Percentiles rank a stretch among this genome's conserved stretches.
Evolutionary conservation across 202 grass and related monocot genomes (phyloP).

Genomic region (Setaria viridis): DNA sequence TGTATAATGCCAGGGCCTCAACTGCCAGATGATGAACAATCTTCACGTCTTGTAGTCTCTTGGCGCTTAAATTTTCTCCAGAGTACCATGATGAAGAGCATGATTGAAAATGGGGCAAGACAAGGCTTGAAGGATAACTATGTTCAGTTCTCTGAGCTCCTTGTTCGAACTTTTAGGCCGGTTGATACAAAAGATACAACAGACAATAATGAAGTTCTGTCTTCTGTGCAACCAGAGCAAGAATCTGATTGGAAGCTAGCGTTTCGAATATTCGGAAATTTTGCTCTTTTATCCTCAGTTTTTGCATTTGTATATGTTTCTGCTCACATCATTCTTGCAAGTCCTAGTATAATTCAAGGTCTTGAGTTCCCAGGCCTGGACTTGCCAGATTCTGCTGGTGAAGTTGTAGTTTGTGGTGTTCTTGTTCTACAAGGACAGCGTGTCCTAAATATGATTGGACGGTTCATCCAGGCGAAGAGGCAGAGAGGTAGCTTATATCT

Average conservation of each 20-base stretch:
- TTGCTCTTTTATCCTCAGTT: constrained; percentile 71
- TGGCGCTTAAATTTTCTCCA: constrained; percentile 89
- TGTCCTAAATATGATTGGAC: constrained; percentile 78
- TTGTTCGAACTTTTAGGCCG: constrained; percentile 63
- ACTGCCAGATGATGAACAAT: constrained; percentile 59
- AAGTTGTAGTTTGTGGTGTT: constrained; percentile 87
- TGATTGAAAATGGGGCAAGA: constrained; percentile 89
- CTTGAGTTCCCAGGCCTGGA: constrained; percentile 93
- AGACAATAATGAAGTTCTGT: constrained; percentile 61
- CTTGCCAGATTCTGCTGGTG: constrained; percentile 88
- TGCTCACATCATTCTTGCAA: constrained; percentile 76
- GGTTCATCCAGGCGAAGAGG: constrained; percentile 81
- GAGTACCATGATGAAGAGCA: constrained; percentile 98
- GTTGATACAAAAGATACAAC: constrained; percentile 70
- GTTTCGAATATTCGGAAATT: constrained; percentile 85
- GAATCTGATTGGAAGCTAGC: constrained; percentile 81
- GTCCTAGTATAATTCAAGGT: constrained; percentile 76
- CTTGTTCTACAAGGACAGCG: constrained; percentile 91
- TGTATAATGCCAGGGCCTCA: constrained; percentile 81
- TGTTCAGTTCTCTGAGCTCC: constrained; percentile 68
- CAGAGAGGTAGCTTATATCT: constrained; percentile 70
- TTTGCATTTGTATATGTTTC: constrained; percentile 75
- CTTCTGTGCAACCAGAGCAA: constrained; percentile 67
- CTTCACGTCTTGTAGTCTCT: constrained; percentile 73
- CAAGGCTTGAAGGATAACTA: constrained; percentile 90